Conservation (phyloP, 2,329 filamentous ascomycete species). For the Colletotrichum magnum region DNA sequence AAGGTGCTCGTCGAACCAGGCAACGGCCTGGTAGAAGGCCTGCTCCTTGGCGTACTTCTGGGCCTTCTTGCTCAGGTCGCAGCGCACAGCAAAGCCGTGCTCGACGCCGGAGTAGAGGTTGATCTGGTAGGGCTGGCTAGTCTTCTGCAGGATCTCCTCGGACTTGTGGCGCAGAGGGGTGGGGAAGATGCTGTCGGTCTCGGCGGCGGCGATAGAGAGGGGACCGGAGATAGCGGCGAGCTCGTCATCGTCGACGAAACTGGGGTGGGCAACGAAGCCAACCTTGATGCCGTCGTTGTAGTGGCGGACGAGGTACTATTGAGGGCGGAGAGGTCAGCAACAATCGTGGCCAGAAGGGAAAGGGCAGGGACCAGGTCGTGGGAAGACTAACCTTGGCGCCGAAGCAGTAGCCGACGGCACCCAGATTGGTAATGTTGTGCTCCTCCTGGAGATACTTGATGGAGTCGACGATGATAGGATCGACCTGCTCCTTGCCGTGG, state of each 20-base stretch:
- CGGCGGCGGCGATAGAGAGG: conserved; percentile 75
- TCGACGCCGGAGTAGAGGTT: conserved; percentile 78
- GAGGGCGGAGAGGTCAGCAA: background rate
- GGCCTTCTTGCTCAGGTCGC: conserved; percentile 69
- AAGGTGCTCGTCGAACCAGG: conserved; percentile 80
- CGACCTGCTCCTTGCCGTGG: conserved; percentile 50
- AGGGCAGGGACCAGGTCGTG: background rate
- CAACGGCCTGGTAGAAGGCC: conserved; percentile 82
- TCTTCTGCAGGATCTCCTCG: conserved; percentile 73
- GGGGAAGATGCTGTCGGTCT: conserved; percentile 77
- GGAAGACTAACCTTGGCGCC: conserved; percentile 72
- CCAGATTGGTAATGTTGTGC: conserved; percentile 71
- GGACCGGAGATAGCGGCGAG: conserved; percentile 76
- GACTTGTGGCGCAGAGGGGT: conserved; percentile 73
- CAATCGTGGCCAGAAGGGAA: background rate
- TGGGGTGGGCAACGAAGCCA: conserved; percentile 83
- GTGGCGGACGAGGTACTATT: conserved; percentile 78
- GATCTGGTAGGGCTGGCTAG: conserved; percentile 78
- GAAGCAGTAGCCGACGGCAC: conserved; percentile 81
- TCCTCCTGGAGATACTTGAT: conserved; percentile 72
- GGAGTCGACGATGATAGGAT: conserved; percentile 51
- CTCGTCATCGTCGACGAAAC: conserved; percentile 78
- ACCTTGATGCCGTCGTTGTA: conserved; percentile 75
- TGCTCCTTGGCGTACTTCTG: conserved; percentile 83
- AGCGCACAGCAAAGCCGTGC: conserved; percentile 83